Base-by-base conservation (phyloP, 768 basidiomycete species). In the Phaffia australis region DNA sequence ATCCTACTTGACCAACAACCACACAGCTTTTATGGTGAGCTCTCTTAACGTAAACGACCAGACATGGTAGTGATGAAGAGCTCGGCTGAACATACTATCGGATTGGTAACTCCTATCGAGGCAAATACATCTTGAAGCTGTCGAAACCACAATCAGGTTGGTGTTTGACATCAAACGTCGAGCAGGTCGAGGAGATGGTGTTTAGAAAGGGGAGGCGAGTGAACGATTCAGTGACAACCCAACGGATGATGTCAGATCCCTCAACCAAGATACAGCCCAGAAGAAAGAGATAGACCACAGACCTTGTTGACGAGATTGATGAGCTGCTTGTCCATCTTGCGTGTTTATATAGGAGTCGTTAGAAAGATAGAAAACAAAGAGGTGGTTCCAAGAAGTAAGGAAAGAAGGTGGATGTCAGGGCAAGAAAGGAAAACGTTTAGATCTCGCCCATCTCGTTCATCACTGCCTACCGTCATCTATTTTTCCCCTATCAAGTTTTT, bases 241-340 rank as follows among this genome's bases (percentile, higher is more conserved):
- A 42, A 42, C 35, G 35, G 35, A 11, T 42, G 35, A 42, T 42
- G 11, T 42, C 35, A 42, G 35, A 42, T 42, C 35, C 11, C 35
- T 42, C 11, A 11, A 42, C 11, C 35, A 42, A 42, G 35, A 42
- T 42, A 42, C 35, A 42, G 35, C 35, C 4, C 35, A 42, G 35
- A 42, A 42, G 35, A 42, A 11, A 42, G 35, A 42, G 6, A 23
- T 54, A 30, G 29, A 42, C 35, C 35, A 11, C 74, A 57, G 29
- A 74, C 76, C 75, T 77, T 77, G 73, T 77, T 77, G 71, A 77
- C 74, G 64, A 78, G 74, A 60, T 66, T 70, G 72, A 78, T 78
- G 59, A 78, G 74, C 70, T 75, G 73, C 64, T 77, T 74, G 71
- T 78, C 77, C 76, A 77, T 78, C 60, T 16, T 62, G 49, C 11